Percentiles rank a stretch among this genome's conserved stretches.
Evolutionary conservation across 2,329 filamentous ascomycete genomes (phyloP).

Genomic region (Trichoderma sp.): DNA sequence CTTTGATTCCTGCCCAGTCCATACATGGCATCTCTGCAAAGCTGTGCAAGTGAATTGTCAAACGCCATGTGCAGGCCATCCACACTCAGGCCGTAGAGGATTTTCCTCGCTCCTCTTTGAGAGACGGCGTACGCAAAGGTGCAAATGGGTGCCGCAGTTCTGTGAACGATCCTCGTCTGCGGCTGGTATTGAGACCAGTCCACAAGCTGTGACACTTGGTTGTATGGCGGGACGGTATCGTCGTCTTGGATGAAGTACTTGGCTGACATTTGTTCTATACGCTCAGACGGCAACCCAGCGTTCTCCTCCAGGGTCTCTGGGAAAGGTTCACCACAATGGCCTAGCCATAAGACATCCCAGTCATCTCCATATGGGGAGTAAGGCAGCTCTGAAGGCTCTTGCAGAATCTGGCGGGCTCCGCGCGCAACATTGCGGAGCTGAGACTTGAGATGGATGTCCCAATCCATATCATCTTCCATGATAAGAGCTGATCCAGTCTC

Average conservation of each 20-base stretch:
- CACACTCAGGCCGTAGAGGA: slow-evolving; percentile 35
- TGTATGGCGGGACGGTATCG: neutral
- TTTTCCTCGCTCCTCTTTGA: slow-evolving; percentile 40
- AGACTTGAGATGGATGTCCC: slow-evolving; percentile 39
- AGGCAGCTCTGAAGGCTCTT: neutral
- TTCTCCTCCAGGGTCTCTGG: slow-evolving; percentile 26
- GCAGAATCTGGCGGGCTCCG: neutral
- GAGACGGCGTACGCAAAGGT: slow-evolving; percentile 44
- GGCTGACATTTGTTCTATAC: neutral
- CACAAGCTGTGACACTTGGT: neutral
- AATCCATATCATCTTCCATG: slow-evolving; percentile 45
- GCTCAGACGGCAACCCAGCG: neutral
- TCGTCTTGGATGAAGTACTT: slow-evolving; percentile 8
- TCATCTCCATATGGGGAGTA: slow-evolving; percentile 45
- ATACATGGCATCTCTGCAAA: slow-evolving; percentile 3
- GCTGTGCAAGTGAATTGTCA: neutral
- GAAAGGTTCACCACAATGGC: slow-evolving; percentile 42
- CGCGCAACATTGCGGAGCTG: slow-evolving; percentile 21
- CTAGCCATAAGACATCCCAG: slow-evolving; percentile 52
- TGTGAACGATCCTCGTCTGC: slow-evolving; percentile 44
- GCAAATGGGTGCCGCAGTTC: slow-evolving; percentile 42
- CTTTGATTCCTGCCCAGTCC: neutral
- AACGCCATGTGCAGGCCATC: slow-evolving; percentile 19
- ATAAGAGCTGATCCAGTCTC: slow-evolving; percentile 39
- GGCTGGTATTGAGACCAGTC: slow-evolving; percentile 28